Evolutionary conservation across 192 early-diverging fungal species (phyloP).

Genomic region (Funneliformis geosporum): DNA sequence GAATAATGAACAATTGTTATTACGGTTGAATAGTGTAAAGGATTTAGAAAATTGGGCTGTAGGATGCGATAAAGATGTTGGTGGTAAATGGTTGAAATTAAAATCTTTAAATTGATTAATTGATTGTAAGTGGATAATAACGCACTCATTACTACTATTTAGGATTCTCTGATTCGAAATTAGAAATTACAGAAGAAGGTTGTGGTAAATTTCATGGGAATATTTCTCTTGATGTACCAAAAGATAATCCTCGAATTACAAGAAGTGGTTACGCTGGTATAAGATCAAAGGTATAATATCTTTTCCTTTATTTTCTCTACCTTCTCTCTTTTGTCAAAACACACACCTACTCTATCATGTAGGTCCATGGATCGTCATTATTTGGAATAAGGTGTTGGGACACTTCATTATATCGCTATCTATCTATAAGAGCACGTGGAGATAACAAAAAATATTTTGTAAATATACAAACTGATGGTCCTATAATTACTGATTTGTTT

Average conservation of each 20-base stretch:
- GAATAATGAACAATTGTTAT: constrained; percentile 73
- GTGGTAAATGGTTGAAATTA: constrained; percentile 45
- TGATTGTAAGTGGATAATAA: not conserved
- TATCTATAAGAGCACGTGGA: constrained; percentile 77
- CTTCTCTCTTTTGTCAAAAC: not conserved
- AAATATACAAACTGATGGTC: constrained; percentile 85
- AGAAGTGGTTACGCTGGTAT: constrained; percentile 93
- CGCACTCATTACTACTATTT: constrained; percentile 16
- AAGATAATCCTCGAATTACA: constrained; percentile 57
- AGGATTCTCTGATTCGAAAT: constrained; percentile 73
- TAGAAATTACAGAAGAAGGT: constrained; percentile 66
- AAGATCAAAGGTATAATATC: constrained; percentile 62
- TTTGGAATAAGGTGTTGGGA: constrained; percentile 83
- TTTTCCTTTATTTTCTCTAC: not conserved
- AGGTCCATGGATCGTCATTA: constrained; percentile 49
- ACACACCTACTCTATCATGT: constrained; percentile 55
- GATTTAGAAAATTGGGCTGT: constrained; percentile 77
- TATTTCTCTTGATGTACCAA: constrained; percentile 77
- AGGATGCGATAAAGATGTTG: constrained; percentile 92
- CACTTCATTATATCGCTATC: constrained; percentile 80
- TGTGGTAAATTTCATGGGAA: constrained; percentile 78
- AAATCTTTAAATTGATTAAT: too few relatives aligned
- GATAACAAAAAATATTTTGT: constrained; percentile 90
- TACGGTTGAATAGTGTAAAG: constrained; percentile 58
- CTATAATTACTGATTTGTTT: constrained; percentile 84